phyloP scores from a whole-genome alignment of 108 stramenopile species.

The Conticribra weissflogii region DNA sequence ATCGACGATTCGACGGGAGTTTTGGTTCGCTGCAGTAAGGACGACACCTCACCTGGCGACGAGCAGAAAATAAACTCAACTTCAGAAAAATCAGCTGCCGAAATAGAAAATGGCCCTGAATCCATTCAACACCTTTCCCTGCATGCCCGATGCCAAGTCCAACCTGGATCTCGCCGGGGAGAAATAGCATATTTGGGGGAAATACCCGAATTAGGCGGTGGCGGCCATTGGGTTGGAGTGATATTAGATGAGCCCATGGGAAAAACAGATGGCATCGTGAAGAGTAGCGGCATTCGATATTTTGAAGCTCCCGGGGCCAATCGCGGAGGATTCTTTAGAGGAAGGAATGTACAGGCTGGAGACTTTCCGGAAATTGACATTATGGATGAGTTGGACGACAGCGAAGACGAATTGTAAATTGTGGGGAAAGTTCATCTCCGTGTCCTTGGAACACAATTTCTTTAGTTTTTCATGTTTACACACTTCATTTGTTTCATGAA shows the following conservation, averaged over 20 bases:
- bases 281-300: constrained; percentile 51
- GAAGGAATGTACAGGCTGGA: constrained; percentile 79
- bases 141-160: constrained; percentile 89
- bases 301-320: constrained; percentile 66
- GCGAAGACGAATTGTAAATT: constrained; percentile 50
- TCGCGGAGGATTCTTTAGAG: constrained; percentile 78
- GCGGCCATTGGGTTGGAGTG: constrained; percentile 93
- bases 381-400: constrained; percentile 62
- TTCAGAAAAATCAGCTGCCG: constrained; percentile 15
- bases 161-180: constrained; percentile 91
- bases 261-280: constrained; percentile 87
- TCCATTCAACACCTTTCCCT: constrained; percentile 61
- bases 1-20: constrained; percentile 63
- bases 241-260: constrained; percentile 95
- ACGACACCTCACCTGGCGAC: constrained; percentile 28
- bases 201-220: constrained; percentile 69
- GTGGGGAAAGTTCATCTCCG: too few relatives aligned
- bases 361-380: constrained; percentile 87
- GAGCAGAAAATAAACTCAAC: not conserved
- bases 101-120: constrained; percentile 46
- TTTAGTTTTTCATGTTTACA: too few relatives aligned
- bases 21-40: constrained; percentile 42
- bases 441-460: too few relatives aligned
- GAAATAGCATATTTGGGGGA: constrained; percentile 80
- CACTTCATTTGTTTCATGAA: too few relatives aligned